Evolutionary conservation across 176 grass and related monocot species (phyloP).

Genomic region (Poa annua): DNA sequence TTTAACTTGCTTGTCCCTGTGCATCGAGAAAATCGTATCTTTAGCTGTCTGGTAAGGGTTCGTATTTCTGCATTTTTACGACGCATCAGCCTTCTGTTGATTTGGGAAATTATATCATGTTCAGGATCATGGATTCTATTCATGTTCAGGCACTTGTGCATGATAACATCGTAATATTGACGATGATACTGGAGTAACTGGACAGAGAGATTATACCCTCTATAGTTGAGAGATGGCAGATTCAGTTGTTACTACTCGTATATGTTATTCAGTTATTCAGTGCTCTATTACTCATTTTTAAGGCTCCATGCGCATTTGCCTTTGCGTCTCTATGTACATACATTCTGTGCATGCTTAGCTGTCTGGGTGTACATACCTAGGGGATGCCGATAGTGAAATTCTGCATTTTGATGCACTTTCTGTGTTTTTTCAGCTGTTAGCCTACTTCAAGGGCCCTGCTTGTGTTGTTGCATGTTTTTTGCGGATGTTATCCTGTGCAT

Average conservation of each 20-base stretch:
- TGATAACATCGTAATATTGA: slow-evolving; percentile 1
- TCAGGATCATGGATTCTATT: slow-evolving; percentile 26
- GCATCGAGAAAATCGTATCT: not conserved
- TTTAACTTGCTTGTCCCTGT: slow-evolving; percentile 4
- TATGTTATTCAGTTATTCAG: not conserved
- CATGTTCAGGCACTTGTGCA: slow-evolving; percentile 7
- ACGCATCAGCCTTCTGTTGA: slow-evolving; percentile 8
- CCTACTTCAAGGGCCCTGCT: slow-evolving; percentile 10
- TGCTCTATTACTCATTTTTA: not conserved
- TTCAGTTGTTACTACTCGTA: slow-evolving; percentile 25
- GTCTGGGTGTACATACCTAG: slow-evolving; percentile 1
- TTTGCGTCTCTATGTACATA: not conserved
- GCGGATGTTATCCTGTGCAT: not conserved
- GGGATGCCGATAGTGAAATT: not conserved
- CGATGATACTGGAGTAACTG: slow-evolving; percentile 3
- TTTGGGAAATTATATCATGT: not conserved
- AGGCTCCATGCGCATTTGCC: not conserved
- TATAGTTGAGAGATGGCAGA: not conserved
- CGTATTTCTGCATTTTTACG: not conserved
- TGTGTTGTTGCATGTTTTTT: slow-evolving; percentile 19
- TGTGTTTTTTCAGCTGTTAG: not conserved
- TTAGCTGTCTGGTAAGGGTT: not conserved
- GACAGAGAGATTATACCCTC: not conserved
- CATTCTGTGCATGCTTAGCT: slow-evolving; percentile 3
- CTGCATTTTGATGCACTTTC: not conserved